Base-by-base conservation (phyloP, 176 grass and related monocot species). In the Lolium perenne region DNA sequence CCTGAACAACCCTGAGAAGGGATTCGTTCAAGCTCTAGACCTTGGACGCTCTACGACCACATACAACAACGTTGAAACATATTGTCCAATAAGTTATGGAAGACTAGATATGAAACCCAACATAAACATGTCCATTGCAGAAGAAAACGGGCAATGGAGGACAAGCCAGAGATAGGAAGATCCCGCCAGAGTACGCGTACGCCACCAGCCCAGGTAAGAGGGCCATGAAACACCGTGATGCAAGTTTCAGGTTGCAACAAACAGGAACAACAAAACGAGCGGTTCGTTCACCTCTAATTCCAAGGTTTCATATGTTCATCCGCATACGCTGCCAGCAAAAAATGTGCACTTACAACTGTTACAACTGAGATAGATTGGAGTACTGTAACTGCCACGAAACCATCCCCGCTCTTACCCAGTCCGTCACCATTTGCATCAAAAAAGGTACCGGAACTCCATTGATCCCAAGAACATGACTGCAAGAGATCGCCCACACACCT, bases 341-440 rank as follows among this genome's bases (percentile, higher is more conserved):
- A 51, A 75, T 29, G 72, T 25, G 71, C 22, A 15, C 21, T 75
- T 75, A 53, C 22, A 75, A 29, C 46, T 75, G 72, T 75, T 75
- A 53, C 22, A 75, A 29, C 46, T 75, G 72, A 75, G 72, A 75
- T 74, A 49, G 71, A 51, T 74, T 74, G 46, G 32, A 35, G 32
- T 50, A 51, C 71, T 51, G 6, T 26, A 74, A 74, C 46, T 23
- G 46, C 2, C 43, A 74, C 11, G 4, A 22, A 74, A 49, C 20
- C 11, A 17, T 17, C 7, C 22, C 22, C 45, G 13, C 46, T 50
- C 43, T 13, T 71, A 20, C 68, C 69, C 40, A 47, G 40, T 46
- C 43, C 70, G 25, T 66, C 23, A 66, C 61, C 61, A 66, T 15
- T 11, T 22, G 17, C 22, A 62, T 25, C 21, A 62, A n/a, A n/a